These are phyloP conservation scores for Litsea cubeba DNA, from an alignment of 164 flowering plant species.

Conservation along the genomic window DNA sequence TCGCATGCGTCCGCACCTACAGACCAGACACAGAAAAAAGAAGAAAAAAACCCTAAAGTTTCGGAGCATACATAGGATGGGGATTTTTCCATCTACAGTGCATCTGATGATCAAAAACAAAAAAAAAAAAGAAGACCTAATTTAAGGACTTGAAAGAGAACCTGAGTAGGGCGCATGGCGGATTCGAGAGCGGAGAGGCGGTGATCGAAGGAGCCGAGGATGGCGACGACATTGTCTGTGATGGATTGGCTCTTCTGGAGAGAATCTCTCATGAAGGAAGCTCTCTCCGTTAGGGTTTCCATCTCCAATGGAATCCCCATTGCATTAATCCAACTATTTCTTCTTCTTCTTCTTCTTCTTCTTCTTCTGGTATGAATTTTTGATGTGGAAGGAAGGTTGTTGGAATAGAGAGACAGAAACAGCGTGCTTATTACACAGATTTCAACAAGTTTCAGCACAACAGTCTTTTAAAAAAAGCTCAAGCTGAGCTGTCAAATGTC, in stretches of 20 bases:
- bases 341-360: slow-evolving; percentile 1
- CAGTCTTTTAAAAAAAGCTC: no score
- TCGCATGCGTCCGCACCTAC: slow-evolving; percentile 83
- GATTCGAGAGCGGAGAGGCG: slow-evolving; percentile 97
- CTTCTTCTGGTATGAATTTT: neutral
- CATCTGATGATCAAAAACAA: neutral
- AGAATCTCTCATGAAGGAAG: slow-evolving; percentile 60
- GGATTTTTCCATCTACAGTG: neutral
- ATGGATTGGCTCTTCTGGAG: slow-evolving; percentile 80
- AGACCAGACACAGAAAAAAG: neutral
- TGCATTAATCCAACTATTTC: neutral
- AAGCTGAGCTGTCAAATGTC: no score
- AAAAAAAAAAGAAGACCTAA: neutral
- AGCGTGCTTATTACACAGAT: no score
- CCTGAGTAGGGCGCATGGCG: slow-evolving; percentile 99
- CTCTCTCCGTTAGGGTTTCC: slow-evolving; percentile 57
- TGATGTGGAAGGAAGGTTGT: neutral
- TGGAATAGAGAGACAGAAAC: neutral
- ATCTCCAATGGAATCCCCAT: slow-evolving; percentile 54
- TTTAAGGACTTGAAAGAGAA: slow-evolving; percentile 10
- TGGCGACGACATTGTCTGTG: slow-evolving; percentile 78
- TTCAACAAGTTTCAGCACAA: no score
- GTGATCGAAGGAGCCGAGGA: slow-evolving; percentile 90
- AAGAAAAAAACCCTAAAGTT: neutral
- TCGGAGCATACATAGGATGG: no score